phyloP scores from a whole-genome alignment of 345 rosid genomes.

The Litchi chinensis region DNA sequence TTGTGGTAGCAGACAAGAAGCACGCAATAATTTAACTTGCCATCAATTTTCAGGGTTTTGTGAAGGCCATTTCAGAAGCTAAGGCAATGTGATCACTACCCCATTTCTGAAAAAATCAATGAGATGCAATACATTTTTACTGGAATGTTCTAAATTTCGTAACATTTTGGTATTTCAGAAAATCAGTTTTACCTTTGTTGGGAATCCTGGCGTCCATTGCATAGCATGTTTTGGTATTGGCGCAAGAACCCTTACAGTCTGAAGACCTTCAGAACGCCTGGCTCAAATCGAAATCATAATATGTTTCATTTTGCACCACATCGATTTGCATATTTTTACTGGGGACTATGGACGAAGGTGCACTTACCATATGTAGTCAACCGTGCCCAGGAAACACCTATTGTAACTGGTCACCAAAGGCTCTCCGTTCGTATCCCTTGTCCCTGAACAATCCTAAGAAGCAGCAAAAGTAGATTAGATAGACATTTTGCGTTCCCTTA shows the following conservation, averaged over 20 bases:
- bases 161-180: neutral
- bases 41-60: constrained; percentile 22
- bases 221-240: constrained; percentile 85
- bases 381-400: constrained; percentile 90
- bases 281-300: constrained; percentile 15
- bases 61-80: constrained; percentile 76
- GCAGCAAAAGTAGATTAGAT: constrained; percentile 1
- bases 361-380: constrained; percentile 87
- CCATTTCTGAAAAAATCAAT: constrained; percentile 71
- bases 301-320: neutral
- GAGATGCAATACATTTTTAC: neutral
- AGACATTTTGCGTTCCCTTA: neutral
- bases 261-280: constrained; percentile 91
- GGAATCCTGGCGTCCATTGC: constrained; percentile 92
- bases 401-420: constrained; percentile 88
- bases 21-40: neutral
- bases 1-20: neutral
- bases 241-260: constrained; percentile 85
- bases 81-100: constrained; percentile 95
- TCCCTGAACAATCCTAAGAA: constrained; percentile 62
- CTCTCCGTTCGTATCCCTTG: constrained; percentile 78
- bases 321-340: too few relatives aligned
- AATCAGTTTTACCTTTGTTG: constrained; percentile 64
- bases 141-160: neutral
- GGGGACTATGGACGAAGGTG: neutral